These are phyloP conservation scores for Auricularia cornea DNA, from an alignment of 768 basidiomycete genomes.

Conservation along the genomic window DNA sequence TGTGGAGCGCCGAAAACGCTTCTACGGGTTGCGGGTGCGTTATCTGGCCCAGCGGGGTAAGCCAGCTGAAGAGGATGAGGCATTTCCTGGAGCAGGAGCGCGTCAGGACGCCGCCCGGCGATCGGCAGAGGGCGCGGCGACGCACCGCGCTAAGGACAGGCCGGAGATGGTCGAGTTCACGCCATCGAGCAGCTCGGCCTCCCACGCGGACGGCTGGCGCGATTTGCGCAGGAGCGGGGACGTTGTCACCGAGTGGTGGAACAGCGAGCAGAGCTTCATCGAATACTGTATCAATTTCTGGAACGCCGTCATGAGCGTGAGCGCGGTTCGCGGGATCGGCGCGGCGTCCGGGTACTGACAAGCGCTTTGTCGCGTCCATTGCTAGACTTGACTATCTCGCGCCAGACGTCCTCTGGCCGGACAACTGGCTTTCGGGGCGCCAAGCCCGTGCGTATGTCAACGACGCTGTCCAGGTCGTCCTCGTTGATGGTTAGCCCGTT, in stretches of 20 bases:
- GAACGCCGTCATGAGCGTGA: not conserved
- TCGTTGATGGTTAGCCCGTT: not conserved
- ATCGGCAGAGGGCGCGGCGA: not conserved
- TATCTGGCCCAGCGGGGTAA: constrained; percentile 63
- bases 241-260: constrained; percentile 34
- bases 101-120: not conserved
- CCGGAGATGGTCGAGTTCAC: constrained; percentile 55
- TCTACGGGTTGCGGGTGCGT: constrained; percentile 57
- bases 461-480: not conserved
- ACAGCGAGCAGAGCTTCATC: constrained; percentile 61
- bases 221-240: constrained; percentile 2
- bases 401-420: constrained; percentile 62
- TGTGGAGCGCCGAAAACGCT: constrained; percentile 46
- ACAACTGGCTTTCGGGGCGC: constrained; percentile 20
- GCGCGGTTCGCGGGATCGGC: not conserved
- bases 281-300: constrained; percentile 87
- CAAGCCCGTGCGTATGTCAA: not conserved
- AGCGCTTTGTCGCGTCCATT: constrained; percentile 79
- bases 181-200: constrained; percentile 47
- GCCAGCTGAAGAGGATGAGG: constrained; percentile 78
- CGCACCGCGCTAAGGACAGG: constrained; percentile 67
- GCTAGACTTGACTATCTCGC: constrained; percentile 69
- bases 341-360: constrained; percentile 37
- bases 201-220: constrained; percentile 31
- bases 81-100: constrained; percentile 47